phyloP scores from a whole-genome alignment of 306 rosid genomes.

The Betula pendula region DNA sequence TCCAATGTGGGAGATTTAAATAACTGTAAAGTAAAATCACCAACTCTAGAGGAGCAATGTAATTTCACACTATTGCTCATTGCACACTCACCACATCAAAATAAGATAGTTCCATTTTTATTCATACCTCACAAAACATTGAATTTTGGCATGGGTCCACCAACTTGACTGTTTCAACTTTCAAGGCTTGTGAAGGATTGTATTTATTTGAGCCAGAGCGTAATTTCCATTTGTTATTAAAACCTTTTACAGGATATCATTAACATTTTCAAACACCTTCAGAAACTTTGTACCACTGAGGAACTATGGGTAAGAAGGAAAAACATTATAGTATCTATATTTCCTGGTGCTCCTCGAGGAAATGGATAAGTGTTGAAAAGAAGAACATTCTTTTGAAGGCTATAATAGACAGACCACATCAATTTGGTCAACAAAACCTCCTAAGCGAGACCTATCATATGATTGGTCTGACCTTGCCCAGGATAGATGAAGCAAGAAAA shows the following conservation, averaged over 20 bases:
- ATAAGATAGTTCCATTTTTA: neutral
- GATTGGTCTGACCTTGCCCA: neutral
- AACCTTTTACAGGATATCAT: neutral
- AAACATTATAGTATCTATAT: neutral
- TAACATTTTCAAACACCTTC: neutral
- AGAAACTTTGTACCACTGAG: neutral
- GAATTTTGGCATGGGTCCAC: neutral
- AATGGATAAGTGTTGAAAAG: neutral
- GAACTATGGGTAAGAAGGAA: neutral
- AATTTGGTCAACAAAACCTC: constrained; percentile 1
- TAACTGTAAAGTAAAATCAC: neutral
- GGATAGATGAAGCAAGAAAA: neutral
- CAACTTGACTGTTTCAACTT: neutral
- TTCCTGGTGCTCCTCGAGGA: neutral
- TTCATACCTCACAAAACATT: neutral
- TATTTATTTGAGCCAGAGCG: neutral
- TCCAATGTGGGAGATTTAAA: neutral
- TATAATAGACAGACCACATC: neutral
- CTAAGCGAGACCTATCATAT: neutral
- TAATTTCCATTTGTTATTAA: neutral
- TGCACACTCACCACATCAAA: neutral
- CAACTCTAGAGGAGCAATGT: neutral
- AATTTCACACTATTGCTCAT: neutral
- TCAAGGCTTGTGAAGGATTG: neutral
- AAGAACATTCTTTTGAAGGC: neutral